A percentile compares a stretch with the other conserved stretches of the same genome.
Evolutionary conservation across 2,329 filamentous ascomycete species (phyloP).

Genomic region (Fusarium pseudoanthophilum): DNA sequence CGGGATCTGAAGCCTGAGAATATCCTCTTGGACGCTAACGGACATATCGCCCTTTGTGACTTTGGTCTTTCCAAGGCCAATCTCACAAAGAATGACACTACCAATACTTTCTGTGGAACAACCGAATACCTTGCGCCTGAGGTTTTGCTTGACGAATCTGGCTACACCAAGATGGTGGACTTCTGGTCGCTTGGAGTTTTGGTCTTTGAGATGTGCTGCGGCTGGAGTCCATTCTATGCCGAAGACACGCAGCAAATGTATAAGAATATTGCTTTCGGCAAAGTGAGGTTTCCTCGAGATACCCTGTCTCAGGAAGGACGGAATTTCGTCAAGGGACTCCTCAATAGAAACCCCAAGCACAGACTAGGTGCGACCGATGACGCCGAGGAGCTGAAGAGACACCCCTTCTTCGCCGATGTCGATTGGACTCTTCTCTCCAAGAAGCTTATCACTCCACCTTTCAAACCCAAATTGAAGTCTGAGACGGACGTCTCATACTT

Average conservation of each 20-base stretch:
- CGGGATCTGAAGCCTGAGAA: constrained; percentile 98
- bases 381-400: constrained; percentile 91
- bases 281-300: constrained; percentile 95
- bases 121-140: constrained; percentile 98
- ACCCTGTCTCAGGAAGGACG: constrained; percentile 93
- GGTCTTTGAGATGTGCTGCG: constrained; percentile 99
- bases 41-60: constrained; percentile 96
- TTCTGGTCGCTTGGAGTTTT: constrained; percentile 98
- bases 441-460: constrained; percentile 94
- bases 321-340: constrained; percentile 96
- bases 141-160: constrained; percentile 92
- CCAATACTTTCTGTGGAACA: constrained; percentile 98
- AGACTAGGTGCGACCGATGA: constrained; percentile 90
- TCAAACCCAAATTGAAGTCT: constrained; percentile 96
- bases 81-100: constrained; percentile 95
- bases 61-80: constrained; percentile 98
- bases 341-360: constrained; percentile 97
- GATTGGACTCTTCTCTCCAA: constrained; percentile 89
- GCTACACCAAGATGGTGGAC: constrained; percentile 99
- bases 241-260: constrained; percentile 99
- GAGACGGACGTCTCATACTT: constrained; percentile 98
- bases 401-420: constrained; percentile 93
- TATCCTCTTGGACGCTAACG: constrained; percentile 94
- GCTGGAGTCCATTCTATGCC: constrained; percentile 98
- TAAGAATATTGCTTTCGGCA: constrained; percentile 99